phyloP scores from a whole-genome alignment of 192 early-diverging fungal species.

The Coemansia sp. region DNA sequence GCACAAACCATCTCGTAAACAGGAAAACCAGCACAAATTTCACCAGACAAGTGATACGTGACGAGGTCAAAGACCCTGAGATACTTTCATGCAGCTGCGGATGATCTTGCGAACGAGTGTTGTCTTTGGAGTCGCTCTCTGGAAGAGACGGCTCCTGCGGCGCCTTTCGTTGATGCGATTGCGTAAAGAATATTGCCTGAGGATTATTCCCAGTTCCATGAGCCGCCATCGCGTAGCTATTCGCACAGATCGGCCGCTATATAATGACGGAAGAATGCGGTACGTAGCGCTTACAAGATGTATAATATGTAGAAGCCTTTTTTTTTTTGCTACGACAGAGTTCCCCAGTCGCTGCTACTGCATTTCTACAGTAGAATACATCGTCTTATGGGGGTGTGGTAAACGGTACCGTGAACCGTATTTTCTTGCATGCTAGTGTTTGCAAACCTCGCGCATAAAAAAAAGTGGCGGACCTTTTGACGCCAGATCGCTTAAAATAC shows the following conservation, averaged over 20 bases:
- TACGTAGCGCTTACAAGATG: no score
- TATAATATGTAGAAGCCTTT: no score
- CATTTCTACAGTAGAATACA: no score
- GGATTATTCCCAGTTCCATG: constrained; percentile 3
- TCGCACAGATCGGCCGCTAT: background rate
- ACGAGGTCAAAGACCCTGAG: background rate
- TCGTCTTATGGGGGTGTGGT: no score
- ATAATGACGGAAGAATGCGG: background rate
- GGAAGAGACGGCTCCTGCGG: background rate
- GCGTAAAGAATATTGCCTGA: constrained; percentile 33
- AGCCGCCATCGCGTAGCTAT: background rate
- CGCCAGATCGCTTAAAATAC: no score
- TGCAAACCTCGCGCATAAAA: no score
- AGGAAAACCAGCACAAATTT: constrained; percentile 27
- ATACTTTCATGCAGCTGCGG: background rate
- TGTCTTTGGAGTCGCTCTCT: background rate
- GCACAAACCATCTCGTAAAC: constrained; percentile 36
- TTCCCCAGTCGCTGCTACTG: no score
- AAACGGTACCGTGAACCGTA: no score
- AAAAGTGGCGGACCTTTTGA: no score
- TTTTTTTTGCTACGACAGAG: no score
- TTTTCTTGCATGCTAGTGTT: no score
- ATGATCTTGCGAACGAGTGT: background rate
- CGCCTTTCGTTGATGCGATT: constrained; percentile 19
- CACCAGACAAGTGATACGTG: constrained; percentile 19